phyloP scores from a whole-genome alignment of 1,139 yeast genomes.

The Hemisphaericaspora lyxosophila region DNA sequence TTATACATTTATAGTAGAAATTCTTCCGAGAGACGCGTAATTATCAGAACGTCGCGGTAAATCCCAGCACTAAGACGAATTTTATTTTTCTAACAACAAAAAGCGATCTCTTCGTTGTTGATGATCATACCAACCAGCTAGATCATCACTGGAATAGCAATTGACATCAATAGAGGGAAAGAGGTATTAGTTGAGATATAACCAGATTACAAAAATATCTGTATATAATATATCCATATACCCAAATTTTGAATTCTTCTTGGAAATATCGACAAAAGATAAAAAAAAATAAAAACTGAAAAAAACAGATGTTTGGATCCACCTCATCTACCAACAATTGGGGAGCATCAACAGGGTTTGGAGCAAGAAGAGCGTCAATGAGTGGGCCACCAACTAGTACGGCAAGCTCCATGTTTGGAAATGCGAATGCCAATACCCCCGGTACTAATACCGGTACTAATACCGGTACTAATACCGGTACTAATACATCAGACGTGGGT shows the following conservation, averaged over 20 bases:
- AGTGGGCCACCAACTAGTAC: constrained; percentile 12
- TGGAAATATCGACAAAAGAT: too few relatives aligned
- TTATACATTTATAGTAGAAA: too few relatives aligned
- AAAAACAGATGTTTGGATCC: constrained; percentile 9
- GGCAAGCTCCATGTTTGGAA: constrained; percentile 19
- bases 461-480: constrained; percentile 10
- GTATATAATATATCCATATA: too few relatives aligned
- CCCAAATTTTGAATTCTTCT: too few relatives aligned
- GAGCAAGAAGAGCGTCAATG: constrained; percentile 19
- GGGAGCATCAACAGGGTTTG: constrained; percentile 29
- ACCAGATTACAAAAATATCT: too few relatives aligned
- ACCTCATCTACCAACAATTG: constrained; percentile 18
- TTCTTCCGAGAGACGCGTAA: too few relatives aligned
- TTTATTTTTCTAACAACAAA: not conserved
- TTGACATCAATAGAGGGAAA: not conserved
- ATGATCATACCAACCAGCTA: constrained; percentile 1
- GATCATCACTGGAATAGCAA: not conserved
- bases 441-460: constrained; percentile 9
- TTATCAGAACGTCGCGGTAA: constrained; percentile 1
- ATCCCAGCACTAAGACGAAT: constrained; percentile 1
- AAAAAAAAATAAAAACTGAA: too few relatives aligned
- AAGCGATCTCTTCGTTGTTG: too few relatives aligned
- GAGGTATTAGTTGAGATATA: too few relatives aligned
- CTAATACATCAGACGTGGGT: constrained; percentile 10
- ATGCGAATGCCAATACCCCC: constrained; percentile 10